These are phyloP conservation scores for cucumber (Cucumis sativus) DNA, from an alignment of 306 rosid species.

Conservation along the genomic window DNA sequence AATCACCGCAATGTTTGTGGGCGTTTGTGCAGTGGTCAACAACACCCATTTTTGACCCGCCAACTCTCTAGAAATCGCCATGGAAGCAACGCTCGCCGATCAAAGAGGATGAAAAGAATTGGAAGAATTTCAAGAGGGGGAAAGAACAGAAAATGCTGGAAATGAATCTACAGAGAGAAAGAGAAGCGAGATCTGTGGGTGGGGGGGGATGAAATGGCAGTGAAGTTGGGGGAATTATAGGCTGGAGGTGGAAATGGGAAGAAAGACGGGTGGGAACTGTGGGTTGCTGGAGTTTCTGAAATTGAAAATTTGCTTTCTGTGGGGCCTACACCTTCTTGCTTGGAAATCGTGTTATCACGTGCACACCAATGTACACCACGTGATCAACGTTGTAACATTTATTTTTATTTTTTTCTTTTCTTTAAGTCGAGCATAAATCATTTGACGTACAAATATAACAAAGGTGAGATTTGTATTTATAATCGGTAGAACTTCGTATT, in stretches of 20 bases:
- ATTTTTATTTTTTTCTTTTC: too few relatives aligned
- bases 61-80: conserved; percentile 14
- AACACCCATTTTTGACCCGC: conserved; percentile 60
- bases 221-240: background rate
- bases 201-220: background rate
- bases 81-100: background rate
- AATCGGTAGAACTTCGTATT: too few relatives aligned
- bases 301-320: background rate
- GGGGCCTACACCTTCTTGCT: background rate
- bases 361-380: background rate
- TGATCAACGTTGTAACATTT: background rate
- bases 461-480: too few relatives aligned
- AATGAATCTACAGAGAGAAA: conserved; percentile 11
- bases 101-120: background rate
- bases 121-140: background rate
- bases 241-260: background rate
- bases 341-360: background rate
- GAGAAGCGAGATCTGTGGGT: conserved; percentile 5
- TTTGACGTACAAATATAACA: too few relatives aligned
- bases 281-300: background rate
- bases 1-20: conserved; percentile 92
- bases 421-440: too few relatives aligned
- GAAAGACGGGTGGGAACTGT: background rate
- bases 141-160: conserved; percentile 2
- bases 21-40: conserved; percentile 85